phyloP scores from a whole-genome alignment of 2,329 filamentous ascomycete genomes.

The Aspergillus proliferans region DNA sequence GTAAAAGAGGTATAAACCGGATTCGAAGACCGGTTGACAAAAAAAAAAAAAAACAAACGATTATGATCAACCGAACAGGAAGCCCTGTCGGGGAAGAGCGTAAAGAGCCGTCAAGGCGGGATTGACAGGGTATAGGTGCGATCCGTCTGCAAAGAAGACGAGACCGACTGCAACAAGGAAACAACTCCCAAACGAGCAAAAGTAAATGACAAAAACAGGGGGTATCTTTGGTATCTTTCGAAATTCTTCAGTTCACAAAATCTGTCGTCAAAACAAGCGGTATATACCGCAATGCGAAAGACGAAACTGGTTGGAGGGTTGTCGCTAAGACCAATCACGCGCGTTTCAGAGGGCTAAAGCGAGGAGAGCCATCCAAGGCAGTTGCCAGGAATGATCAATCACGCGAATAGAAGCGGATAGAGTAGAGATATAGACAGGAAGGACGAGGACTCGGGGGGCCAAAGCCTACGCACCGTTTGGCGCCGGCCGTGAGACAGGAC shows the following conservation, averaged over 20 bases:
- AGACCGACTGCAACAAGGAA: conserved; percentile 20
- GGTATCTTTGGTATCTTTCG: conserved; percentile 22
- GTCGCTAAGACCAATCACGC: neutral
- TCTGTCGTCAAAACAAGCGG: conserved; percentile 6
- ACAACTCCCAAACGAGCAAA: conserved; percentile 15
- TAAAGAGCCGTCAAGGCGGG: conserved; percentile 30
- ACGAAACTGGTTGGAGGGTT: neutral
- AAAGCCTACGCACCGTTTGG: conserved; percentile 43
- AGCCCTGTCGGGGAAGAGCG: conserved; percentile 15
- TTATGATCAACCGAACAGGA: conserved; percentile 15
- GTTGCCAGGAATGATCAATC: neutral
- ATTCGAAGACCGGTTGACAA: neutral
- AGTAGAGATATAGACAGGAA: conserved; percentile 7
- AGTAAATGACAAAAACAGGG: conserved; percentile 20
- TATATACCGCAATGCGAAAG: neutral
- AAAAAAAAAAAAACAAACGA: conserved; percentile 9
- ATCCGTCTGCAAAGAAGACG: conserved; percentile 18
- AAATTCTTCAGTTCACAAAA: neutral
- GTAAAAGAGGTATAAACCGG: conserved; percentile 4
- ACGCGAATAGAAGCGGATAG: neutral
- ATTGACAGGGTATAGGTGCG: conserved; percentile 16
- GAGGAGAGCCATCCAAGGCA: neutral
- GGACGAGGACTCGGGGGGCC: conserved; percentile 26
- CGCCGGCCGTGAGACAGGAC: conserved; percentile 42
- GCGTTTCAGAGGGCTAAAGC: neutral